Base-by-base conservation (phyloP, 192 early-diverging fungal species). In the Backusella mclennaniae region DNA sequence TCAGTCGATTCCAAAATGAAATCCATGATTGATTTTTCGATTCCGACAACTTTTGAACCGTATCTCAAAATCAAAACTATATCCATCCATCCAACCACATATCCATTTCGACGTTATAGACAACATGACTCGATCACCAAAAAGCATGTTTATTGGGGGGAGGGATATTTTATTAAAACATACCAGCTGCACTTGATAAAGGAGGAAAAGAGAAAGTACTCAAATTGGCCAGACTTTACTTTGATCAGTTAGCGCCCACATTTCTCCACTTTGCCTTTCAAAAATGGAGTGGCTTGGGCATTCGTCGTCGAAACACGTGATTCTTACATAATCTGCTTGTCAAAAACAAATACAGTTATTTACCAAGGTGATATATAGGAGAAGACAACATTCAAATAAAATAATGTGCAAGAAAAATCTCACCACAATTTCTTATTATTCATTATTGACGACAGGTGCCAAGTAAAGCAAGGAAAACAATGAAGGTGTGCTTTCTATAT, bases 131-230 rank as follows among this genome's bases (percentile, higher is more conserved):
- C 33, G 33, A 33, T 33, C 33, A 33, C 33, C 33, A 33, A 33
- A 2, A 33, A 33, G 33, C 33, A 3, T 33, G 33, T 33, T 33
- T 33, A 33, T 33, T 33, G 33, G 19, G 12, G n/a, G 19, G 19
- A 3, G 53, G 9, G 53, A 23, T 26, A 11, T 19, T 33, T 21
- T 38, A 11, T 26, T 26, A 42, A 31, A 67, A 75, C 73, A 67
- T 75, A 75, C 73, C 66, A 66, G 41, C 31, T 75, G 59, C 66
- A 38, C 49, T 39, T 66, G 63, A 26, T 71, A 23, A 66, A 75
- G 46, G 56, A 66, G 73, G 73, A 75, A 75, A 75, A 75, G 73
- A 75, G 73, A 39, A 67, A 41, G 73, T 49, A 49, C 46, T 49
- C 19, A 49, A n/a, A 49, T 19, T 49, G 19, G 46, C 6, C 6